Evolutionary conservation across 805 yeast genomes (phyloP), one percentile per base, ranked within the genome.

Genomic region (Metschnikowia colocasiae): DNA sequence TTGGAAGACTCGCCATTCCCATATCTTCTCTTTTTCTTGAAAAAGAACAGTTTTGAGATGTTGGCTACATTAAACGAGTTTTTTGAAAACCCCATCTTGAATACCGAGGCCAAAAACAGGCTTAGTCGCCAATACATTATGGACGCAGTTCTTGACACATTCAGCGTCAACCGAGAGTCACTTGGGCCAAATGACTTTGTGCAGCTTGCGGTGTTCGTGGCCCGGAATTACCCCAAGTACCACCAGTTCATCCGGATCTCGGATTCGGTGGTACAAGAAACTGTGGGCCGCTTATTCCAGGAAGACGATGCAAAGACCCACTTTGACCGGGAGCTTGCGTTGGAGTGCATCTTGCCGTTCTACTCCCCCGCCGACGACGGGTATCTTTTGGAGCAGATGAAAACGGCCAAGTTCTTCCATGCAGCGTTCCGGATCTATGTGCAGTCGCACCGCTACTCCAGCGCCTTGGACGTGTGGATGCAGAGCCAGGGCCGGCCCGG

Each of bases 161-260:
- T 78, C 54, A 71, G 73, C 2, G 69, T 65, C 4, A 62, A 69
- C 45, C 51, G 18, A 8, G 38, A 54, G 4, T 41, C 23, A 2
- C 67, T 70, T 43, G 27, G 49, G 4, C 56, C 56, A 4, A 42
- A 25, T 4, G 71, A 66, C 29, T 49, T 55, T 12, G 63, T 71
- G 36, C 59, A 64, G 5, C 62, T 87, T 42, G 75, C 87, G 2
- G 78, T 88, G 3, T 94, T 92, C 59, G 64, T 92, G 29, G 87
- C 92, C 0, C 66, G 92, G 48, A 91, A 87, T 59, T 81, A 83
- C 51, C 85, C 97, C 2, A 94, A 92, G 60, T 92, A 86, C 62
- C 73, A 80, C 10, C 99, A 92, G 63, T 91, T 87, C 52, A 74
- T 92, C 9, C 73, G 88, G 37, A 62, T 94, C 1, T 78, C 90